These are phyloP conservation scores for Atalantia buxifolia DNA, from an alignment of 345 rosid species.

Conservation along the genomic window DNA sequence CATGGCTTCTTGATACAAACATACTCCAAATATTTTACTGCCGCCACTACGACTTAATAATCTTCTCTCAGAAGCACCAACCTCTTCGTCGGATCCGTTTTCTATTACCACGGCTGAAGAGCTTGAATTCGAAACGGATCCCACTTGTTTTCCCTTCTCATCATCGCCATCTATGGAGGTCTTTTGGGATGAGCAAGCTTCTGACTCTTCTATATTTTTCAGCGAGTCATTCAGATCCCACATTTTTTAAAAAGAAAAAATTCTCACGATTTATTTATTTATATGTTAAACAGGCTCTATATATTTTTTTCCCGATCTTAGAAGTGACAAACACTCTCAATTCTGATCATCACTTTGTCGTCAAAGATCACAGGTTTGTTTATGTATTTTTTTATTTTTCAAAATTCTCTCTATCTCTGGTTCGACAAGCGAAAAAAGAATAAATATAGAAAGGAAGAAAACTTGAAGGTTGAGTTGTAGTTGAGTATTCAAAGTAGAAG, in stretches of 20 bases:
- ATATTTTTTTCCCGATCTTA: neutral
- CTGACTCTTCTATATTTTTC: slow-evolving; percentile 42
- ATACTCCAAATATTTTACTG: slow-evolving; percentile 53
- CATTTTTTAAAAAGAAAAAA: slow-evolving; percentile 30
- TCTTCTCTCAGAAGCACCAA: slow-evolving; percentile 20
- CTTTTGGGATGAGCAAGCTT: slow-evolving; percentile 44
- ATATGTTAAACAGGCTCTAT: neutral
- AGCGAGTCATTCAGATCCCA: slow-evolving; percentile 79
- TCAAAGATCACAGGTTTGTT: neutral
- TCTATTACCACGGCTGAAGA: slow-evolving; percentile 79
- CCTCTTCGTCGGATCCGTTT: slow-evolving; percentile 80
- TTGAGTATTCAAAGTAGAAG: slow-evolving; percentile 13
- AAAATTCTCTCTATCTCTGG: neutral
- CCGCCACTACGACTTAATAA: slow-evolving; percentile 15
- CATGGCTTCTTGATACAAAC: slow-evolving; percentile 26
- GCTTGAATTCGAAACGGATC: slow-evolving; percentile 71
- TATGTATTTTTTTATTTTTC: neutral
- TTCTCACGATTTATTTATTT: too few relatives aligned
- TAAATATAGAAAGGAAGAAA: neutral
- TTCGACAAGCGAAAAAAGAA: neutral
- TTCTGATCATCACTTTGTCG: slow-evolving; percentile 8
- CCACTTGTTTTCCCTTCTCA: slow-evolving; percentile 67
- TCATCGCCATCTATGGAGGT: slow-evolving; percentile 35
- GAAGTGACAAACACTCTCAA: neutral
- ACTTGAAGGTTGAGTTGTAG: neutral